Conservation (phyloP, 1,139 yeast genomes). For the Lodderomyces theae region DNA sequence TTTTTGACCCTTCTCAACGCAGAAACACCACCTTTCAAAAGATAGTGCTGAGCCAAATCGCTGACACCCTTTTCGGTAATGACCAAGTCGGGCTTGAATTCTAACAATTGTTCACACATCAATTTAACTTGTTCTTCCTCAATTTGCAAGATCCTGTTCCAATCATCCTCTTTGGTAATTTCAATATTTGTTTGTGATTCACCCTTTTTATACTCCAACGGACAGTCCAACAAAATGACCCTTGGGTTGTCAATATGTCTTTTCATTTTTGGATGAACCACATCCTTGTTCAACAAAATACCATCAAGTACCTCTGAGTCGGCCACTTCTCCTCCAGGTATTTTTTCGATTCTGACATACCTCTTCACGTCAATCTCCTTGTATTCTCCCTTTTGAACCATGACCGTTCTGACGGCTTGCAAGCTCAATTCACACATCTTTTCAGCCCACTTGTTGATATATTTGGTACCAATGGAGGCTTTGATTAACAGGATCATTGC, state of each 20-base stretch:
- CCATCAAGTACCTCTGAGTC: slow-evolving; percentile 89
- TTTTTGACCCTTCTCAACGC: slow-evolving; percentile 94
- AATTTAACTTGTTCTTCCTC: slow-evolving; percentile 96
- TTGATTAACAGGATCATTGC: slow-evolving; percentile 86
- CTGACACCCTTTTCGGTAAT: slow-evolving; percentile 98
- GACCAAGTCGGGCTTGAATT: slow-evolving; percentile 88
- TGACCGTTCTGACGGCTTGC: slow-evolving; percentile 83
- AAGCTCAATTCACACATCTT: slow-evolving; percentile 89
- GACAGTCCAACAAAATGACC: slow-evolving; percentile 87
- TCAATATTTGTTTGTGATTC: slow-evolving; percentile 98
- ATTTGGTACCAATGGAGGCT: slow-evolving; percentile 95
- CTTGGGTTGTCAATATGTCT: slow-evolving; percentile 86
- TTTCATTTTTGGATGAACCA: slow-evolving; percentile 97
- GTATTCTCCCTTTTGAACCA: slow-evolving; percentile 61
- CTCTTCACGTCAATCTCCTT: slow-evolving; percentile 92
- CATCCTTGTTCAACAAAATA: slow-evolving; percentile 90
- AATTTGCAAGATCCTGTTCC: slow-evolving; percentile 92
- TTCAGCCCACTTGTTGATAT: slow-evolving; percentile 86
- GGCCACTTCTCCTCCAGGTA: slow-evolving; percentile 96
- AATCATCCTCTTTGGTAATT: slow-evolving; percentile 93
- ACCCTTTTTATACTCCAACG: slow-evolving; percentile 97
- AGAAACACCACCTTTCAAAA: slow-evolving; percentile 89
- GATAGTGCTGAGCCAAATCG: slow-evolving; percentile 95
- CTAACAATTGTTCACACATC: slow-evolving; percentile 81
- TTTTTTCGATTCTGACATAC: slow-evolving; percentile 89